These are phyloP conservation scores for Heteromeles arbutifolia DNA, from an alignment of 306 rosid species.

Conservation along the genomic window DNA sequence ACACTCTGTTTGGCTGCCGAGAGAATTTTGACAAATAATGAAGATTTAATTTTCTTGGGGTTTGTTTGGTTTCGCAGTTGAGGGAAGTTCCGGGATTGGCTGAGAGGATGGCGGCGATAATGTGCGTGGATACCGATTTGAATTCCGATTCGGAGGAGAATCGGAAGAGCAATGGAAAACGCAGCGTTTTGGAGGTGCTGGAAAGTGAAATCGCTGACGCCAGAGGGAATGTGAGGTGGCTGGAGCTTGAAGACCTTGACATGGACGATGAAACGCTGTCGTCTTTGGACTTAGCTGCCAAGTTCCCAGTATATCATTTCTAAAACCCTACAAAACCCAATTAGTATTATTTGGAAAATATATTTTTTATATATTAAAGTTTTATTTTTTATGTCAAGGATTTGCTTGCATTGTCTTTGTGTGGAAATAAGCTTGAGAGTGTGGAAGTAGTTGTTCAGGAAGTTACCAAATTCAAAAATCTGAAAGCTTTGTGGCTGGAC, in stretches of 20 bases:
- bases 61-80: constrained; percentile 41
- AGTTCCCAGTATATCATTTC: constrained; percentile 55
- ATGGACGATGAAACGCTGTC: constrained; percentile 59
- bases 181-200: constrained; percentile 32
- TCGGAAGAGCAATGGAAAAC: constrained; percentile 18
- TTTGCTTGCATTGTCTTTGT: constrained; percentile 75
- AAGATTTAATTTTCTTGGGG: background rate
- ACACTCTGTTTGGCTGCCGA: background rate
- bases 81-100: constrained; percentile 77
- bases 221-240: constrained; percentile 54
- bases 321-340: background rate
- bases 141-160: constrained; percentile 37
- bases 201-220: constrained; percentile 50
- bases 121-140: constrained; percentile 64
- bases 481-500: constrained; percentile 85
- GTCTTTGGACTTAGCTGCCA: constrained; percentile 47
- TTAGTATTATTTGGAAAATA: background rate
- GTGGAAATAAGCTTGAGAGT: constrained; percentile 57
- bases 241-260: constrained; percentile 84
- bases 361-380: background rate
- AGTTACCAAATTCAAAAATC: constrained; percentile 56
- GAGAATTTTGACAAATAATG: background rate
- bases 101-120: constrained; percentile 82
- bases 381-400: constrained; percentile 33
- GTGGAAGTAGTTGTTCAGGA: constrained; percentile 50